Evolutionary conservation across 768 basidiomycete genomes (phyloP).

Genomic region (Macrolepiota dolichaula): DNA sequence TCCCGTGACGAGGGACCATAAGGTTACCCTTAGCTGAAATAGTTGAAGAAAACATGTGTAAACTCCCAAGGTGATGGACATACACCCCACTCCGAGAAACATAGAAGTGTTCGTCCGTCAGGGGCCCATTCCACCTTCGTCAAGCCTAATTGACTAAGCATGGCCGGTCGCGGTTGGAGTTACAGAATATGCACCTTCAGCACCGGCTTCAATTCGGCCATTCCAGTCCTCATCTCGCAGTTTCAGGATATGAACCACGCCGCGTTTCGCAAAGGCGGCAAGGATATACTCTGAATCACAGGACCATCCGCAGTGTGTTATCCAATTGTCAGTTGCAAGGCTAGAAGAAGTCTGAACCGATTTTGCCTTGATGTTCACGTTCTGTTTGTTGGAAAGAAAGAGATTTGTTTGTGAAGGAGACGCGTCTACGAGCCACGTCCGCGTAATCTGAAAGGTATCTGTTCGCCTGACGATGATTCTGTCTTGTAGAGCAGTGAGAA

Average conservation of each 20-base stretch:
- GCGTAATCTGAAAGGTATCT: constrained; percentile 78
- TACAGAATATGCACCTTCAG: constrained; percentile 49
- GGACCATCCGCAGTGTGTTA: constrained; percentile 84
- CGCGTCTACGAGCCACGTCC: constrained; percentile 71
- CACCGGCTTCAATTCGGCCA: constrained; percentile 74
- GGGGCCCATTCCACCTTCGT: constrained; percentile 89
- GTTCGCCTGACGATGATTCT: constrained; percentile 81
- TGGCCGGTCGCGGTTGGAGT: neutral
- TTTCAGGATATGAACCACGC: constrained; percentile 74
- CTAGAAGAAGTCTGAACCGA: constrained; percentile 19
- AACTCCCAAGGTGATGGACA: constrained; percentile 30
- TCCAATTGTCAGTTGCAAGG: constrained; percentile 33
- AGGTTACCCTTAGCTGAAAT: constrained; percentile 73
- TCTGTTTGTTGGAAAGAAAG: constrained; percentile 33
- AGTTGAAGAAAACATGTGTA: neutral
- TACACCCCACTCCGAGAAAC: constrained; percentile 94
- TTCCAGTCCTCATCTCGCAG: constrained; percentile 77
- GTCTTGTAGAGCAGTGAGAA: constrained; percentile 77
- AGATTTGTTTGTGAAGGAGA: constrained; percentile 49
- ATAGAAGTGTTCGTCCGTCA: constrained; percentile 77
- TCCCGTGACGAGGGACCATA: constrained; percentile 81
- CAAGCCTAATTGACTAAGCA: constrained; percentile 44
- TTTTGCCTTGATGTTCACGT: constrained; percentile 28
- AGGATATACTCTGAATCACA: constrained; percentile 85
- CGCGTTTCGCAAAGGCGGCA: constrained; percentile 70